These are phyloP conservation scores for Puccinia novopanici DNA, from an alignment of 1,284 basidiomycete genomes.

Conservation along the genomic window DNA sequence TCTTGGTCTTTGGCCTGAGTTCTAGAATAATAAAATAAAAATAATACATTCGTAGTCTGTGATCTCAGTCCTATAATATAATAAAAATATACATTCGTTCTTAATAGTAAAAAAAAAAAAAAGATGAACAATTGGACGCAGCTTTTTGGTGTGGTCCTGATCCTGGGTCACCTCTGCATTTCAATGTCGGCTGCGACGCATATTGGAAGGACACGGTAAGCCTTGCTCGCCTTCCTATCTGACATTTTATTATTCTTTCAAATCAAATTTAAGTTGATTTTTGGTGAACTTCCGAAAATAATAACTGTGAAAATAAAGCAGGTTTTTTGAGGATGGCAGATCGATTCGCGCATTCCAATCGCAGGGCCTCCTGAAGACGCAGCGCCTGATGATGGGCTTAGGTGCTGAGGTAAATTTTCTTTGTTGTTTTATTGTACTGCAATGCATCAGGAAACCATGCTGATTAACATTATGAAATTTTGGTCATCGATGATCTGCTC, in stretches of 20 bases:
- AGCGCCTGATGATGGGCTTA: conserved; percentile 14
- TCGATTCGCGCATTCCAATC: not conserved
- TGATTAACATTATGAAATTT: not conserved
- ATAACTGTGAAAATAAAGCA: not conserved
- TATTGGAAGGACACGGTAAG: not conserved
- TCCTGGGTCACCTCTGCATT: not conserved
- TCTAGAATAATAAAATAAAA: too few relatives aligned
- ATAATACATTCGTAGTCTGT: too few relatives aligned
- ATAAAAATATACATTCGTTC: too few relatives aligned
- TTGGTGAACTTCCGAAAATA: not conserved
- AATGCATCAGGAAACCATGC: not conserved
- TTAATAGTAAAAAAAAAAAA: too few relatives aligned
- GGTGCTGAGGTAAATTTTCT: not conserved
- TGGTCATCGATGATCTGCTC: not conserved
- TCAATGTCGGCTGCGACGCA: not conserved
- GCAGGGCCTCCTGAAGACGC: not conserved
- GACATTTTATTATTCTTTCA: too few relatives aligned
- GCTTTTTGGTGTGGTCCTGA: not conserved
- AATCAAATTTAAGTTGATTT: not conserved
- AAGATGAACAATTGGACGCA: not conserved
- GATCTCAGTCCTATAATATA: too few relatives aligned
- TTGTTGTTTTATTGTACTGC: not conserved
- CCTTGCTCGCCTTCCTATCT: not conserved
- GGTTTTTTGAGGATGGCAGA: not conserved
- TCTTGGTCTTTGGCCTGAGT: too few relatives aligned